Evolutionary conservation across 2,329 filamentous ascomycete species (phyloP).

Genomic region (Dryadomyces quercivorus): DNA sequence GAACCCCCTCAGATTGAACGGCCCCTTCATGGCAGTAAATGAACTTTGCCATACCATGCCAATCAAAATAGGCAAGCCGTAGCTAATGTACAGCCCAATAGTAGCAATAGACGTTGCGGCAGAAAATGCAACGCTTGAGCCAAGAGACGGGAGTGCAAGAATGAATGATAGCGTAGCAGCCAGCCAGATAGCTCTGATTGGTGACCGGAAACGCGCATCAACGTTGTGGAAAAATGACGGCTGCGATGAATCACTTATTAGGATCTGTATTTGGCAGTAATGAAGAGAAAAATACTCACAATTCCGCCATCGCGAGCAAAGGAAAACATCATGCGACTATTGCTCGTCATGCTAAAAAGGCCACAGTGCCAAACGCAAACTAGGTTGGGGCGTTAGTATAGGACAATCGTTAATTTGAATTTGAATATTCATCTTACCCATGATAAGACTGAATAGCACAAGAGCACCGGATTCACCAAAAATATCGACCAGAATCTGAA

Average conservation of each 20-base stretch:
- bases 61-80: slow-evolving; percentile 43
- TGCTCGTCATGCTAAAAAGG: slow-evolving; percentile 43
- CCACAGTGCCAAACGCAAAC: slow-evolving; percentile 51
- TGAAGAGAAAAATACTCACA: slow-evolving; percentile 14
- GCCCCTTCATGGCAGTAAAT: slow-evolving; percentile 39
- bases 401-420: not conserved
- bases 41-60: slow-evolving; percentile 36
- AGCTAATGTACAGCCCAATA: slow-evolving; percentile 45
- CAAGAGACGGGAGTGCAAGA: slow-evolving; percentile 41
- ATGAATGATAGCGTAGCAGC: slow-evolving; percentile 40
- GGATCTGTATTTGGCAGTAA: not conserved
- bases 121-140: slow-evolving; percentile 40
- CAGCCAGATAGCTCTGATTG: slow-evolving; percentile 42
- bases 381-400: not conserved
- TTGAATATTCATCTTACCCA: slow-evolving; percentile 19
- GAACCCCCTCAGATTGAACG: slow-evolving; percentile 36
- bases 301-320: slow-evolving; percentile 44
- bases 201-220: slow-evolving; percentile 34
- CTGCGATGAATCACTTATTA: slow-evolving; percentile 9
- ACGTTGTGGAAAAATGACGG: slow-evolving; percentile 42
- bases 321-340: slow-evolving; percentile 48
- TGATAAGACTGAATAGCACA: slow-evolving; percentile 40
- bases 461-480: slow-evolving; percentile 43
- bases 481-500: slow-evolving; percentile 46
- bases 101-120: slow-evolving; percentile 48